phyloP scores from a whole-genome alignment of 2,329 filamentous ascomycete genomes.

The Ascochyta viciae-villosae region DNA sequence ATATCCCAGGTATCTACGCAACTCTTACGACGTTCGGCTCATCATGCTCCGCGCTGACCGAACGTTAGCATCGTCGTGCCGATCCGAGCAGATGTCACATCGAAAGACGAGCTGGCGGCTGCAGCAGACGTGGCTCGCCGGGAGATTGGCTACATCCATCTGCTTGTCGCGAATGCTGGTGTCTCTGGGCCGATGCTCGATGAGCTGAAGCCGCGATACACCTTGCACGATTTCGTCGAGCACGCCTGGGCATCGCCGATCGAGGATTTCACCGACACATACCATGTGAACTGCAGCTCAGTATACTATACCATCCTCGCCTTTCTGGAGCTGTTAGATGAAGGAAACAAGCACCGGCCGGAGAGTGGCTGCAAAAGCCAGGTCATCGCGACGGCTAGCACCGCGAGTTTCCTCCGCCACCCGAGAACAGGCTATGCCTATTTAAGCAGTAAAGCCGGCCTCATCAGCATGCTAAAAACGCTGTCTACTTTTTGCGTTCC shows the following conservation, averaged over 20 bases:
- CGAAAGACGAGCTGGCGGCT: not conserved
- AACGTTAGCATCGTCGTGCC: no score
- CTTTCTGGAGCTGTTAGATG: not conserved
- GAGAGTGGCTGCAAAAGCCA: not conserved
- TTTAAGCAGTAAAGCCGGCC: not conserved
- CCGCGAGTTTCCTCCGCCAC: not conserved
- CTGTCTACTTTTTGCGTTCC: not conserved
- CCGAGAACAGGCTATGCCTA: not conserved
- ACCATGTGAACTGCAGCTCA: not conserved
- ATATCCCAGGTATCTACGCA: no score
- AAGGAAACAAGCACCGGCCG: not conserved
- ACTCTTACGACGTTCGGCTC: no score
- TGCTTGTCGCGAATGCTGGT: not conserved
- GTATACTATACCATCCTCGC: not conserved
- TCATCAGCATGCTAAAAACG: not conserved
- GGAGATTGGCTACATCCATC: not conserved
- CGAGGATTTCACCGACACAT: not conserved
- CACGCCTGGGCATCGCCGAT: not conserved
- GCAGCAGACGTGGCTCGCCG: not conserved
- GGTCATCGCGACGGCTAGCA: not conserved
- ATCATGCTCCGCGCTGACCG: no score
- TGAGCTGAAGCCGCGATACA: not conserved
- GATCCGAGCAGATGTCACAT: not conserved
- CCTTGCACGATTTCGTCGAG: not conserved
- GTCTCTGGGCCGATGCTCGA: not conserved